Base-by-base conservation (phyloP, 2,329 filamentous ascomycete species). In the Alternaria viburni region DNA sequence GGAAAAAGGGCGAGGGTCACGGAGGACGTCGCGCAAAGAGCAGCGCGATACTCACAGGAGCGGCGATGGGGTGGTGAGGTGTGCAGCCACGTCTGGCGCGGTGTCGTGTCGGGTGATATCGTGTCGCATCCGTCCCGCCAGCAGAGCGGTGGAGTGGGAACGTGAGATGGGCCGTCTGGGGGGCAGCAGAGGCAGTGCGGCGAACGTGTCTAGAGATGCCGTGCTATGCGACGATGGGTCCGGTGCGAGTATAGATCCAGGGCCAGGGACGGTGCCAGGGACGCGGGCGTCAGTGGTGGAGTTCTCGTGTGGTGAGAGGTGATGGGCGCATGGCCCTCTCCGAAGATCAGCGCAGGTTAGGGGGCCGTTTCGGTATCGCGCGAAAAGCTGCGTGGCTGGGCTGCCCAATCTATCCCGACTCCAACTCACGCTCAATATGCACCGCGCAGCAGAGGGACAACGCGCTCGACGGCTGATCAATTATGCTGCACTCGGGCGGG, bases 121-220 rank as follows among this genome's bases (percentile, higher is more conserved):
- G 68, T 77, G 74, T 77, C 76, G 77, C 77, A 79, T 78, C 68
- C 71, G 76, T 72, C 70, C 68, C 71, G 70, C 68, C 67, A 72
- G 70, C 66, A 64, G 65, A 69, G 69, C 66, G 64, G 65, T 67
- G 69, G 69, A 67, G 66, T 43, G 60, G 65, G 61, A 64, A 62
- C 51, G 60, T 54, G 62, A 47, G 65, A 58, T 65, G 47, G 63
- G 67, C 56, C 41, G 60, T 54, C 21, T 49, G 54, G 59, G 61
- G 61, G 71, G 68, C 68, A 66, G 73, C 71, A 71, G 72, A 68
- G 67, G 72, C 64, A 69, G 62, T 59, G 70, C 65, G 59, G 64
- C 55, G 61, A 41, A 41, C 67, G 66, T 64, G 66, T 67, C 62
- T 70, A 69, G 61, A 45, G 59, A 66, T 67, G 63, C 68, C 58